A percentile compares a stretch with the other conserved stretches of the same genome.
phyloP scores from a whole-genome alignment of 805 yeast genomes.

The Hanseniaspora taiwanica region DNA sequence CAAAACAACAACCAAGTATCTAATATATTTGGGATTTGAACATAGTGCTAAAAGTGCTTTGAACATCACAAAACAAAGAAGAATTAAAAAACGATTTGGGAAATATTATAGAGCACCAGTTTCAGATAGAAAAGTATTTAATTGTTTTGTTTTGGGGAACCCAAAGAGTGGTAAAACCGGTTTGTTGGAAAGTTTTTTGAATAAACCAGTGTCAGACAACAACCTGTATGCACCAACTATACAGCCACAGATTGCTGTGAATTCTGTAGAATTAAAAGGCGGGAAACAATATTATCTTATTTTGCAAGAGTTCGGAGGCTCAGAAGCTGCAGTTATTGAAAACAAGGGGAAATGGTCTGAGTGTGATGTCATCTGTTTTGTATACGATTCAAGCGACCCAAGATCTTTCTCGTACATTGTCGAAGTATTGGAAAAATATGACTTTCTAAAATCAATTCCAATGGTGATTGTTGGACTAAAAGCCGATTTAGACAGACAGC shows the following conservation, averaged over 20 bases:
- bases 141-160: constrained; percentile 78
- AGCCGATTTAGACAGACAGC: constrained; percentile 92
- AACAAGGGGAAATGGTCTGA: constrained; percentile 56
- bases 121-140: constrained; percentile 79
- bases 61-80: constrained; percentile 72
- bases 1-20: constrained; percentile 70
- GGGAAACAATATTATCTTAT: constrained; percentile 92
- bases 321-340: constrained; percentile 70
- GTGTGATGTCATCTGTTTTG: constrained; percentile 82
- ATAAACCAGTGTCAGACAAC: constrained; percentile 42
- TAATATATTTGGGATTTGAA: constrained; percentile 85
- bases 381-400: constrained; percentile 93
- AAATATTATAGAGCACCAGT: constrained; percentile 55
- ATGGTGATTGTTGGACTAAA: constrained; percentile 81
- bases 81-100: constrained; percentile 50
- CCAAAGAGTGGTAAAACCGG: constrained; percentile 82
- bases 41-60: constrained; percentile 39
- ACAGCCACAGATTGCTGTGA: constrained; percentile 70
- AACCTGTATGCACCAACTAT: constrained; percentile 60
- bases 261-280: constrained; percentile 84
- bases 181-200: constrained; percentile 66
- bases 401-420: constrained; percentile 79
- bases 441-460: constrained; percentile 54
- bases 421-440: constrained; percentile 49
- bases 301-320: constrained; percentile 78